Base-by-base conservation (phyloP, 305 asterid species). In the Rubia peregrina region DNA sequence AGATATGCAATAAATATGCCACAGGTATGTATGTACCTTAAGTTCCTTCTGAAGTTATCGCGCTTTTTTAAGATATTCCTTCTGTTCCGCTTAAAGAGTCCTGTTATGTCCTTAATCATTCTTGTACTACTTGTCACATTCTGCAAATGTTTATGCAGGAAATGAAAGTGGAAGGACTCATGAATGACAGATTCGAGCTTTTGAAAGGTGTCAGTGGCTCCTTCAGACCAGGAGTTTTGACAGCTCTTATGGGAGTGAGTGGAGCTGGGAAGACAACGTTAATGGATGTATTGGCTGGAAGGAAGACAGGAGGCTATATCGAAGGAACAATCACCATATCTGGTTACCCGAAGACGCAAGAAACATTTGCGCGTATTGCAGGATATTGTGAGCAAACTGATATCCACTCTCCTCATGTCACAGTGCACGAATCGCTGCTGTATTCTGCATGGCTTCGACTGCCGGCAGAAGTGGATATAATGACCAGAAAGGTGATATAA, bases 191-290 rank as follows among this genome's bases (percentile, higher is more conserved):
- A 71, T 71, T 87, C 6, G 82, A 71, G 68, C 91, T 89, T 44
- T 75, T 89, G 80, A 85, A 87, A 76, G 88, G 90, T 65, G 81
- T 89, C 40, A 87, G 91, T 73, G 96, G 96, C 63, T 82, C 94
- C 70, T 89, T 89, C 71, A 82, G 96, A 76, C 96, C 96, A 1
- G 94, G 96, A 6, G 91, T 89, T 78, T 85, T 89, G 36, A 87
- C 96, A 66, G 96, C 96, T 51, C 69, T 89, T 70, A 86, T 89
- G 91, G 96, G 96, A 0, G 89, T 89, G 36, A 89, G 91, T 70
- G 96, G 96, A 66, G 96, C 96, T 12, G 96, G 96, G 36, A 89
- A 89, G 77, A 89, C 94, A 12, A 89, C 94, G 10, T 56, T 89
- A 72, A 87, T 87, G 94, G 96, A 89, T 57, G 94, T 87, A 17